Percentiles rank a stretch among this genome's conserved stretches.
phyloP scores from a whole-genome alignment of 2,329 filamentous ascomycete species.

The Setomelanomma holmii region DNA sequence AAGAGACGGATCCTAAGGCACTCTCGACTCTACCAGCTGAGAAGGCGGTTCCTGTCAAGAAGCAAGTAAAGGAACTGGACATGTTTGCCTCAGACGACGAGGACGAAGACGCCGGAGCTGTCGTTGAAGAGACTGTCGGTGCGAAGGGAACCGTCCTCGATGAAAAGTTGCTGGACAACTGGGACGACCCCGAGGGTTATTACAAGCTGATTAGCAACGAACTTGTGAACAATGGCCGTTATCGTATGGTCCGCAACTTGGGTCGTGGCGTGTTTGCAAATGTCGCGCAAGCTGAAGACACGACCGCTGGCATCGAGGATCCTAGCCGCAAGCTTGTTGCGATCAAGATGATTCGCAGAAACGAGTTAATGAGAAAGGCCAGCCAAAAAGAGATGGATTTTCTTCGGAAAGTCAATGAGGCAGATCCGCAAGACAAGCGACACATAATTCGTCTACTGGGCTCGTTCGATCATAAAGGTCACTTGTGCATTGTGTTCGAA shows the following conservation, averaged over 20 bases:
- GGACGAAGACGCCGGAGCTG: conserved; percentile 70
- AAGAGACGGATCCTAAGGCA: conserved; percentile 62
- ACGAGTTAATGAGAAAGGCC: conserved; percentile 90
- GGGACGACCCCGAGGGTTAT: conserved; percentile 93
- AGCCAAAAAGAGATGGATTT: conserved; percentile 95
- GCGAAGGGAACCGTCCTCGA: conserved; percentile 54
- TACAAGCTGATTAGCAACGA: conserved; percentile 95
- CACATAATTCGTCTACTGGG: conserved; percentile 89
- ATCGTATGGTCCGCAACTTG: conserved; percentile 85
- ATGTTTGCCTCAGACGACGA: conserved; percentile 77
- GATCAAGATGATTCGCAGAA: conserved; percentile 97
- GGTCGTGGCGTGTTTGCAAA: conserved; percentile 97
- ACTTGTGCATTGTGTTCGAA: conserved; percentile 97
- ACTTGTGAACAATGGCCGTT: conserved; percentile 82
- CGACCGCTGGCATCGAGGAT: conserved; percentile 48
- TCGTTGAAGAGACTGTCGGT: conserved; percentile 56
- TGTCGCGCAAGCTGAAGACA: conserved; percentile 77
- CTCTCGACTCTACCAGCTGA: conserved; percentile 59
- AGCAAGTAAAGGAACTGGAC: conserved; percentile 62
- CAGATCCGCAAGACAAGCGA: conserved; percentile 87
- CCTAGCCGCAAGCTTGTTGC: conserved; percentile 71
- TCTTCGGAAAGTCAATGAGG: conserved; percentile 81
- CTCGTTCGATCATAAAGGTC: conserved; percentile 91
- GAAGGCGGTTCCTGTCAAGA: conserved; percentile 45
- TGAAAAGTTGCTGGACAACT: conserved; percentile 85